Conservation (phyloP, 108 stramenopile species). For the Cyclostephanos tholiformis region DNA sequence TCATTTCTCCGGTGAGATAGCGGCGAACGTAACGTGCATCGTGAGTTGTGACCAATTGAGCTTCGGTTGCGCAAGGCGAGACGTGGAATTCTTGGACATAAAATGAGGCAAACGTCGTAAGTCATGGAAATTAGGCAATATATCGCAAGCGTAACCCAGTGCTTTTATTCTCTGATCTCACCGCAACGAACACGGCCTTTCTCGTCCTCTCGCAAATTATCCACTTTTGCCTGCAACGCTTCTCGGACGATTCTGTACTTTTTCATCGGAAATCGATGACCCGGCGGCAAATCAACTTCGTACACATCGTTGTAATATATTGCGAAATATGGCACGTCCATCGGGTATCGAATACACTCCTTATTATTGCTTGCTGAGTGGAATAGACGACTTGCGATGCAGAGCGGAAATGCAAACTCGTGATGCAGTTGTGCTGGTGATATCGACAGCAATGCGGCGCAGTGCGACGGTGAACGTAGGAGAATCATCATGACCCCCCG, state of each 20-base stretch:
- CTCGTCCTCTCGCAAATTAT: constrained; percentile 31
- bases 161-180: constrained; percentile 21
- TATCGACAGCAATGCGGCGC: not conserved
- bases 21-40: constrained; percentile 72
- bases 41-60: constrained; percentile 86
- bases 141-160: not conserved
- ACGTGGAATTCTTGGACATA: constrained; percentile 59
- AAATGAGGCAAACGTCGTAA: not conserved
- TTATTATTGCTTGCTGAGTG: not conserved
- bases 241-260: constrained; percentile 86
- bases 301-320: constrained; percentile 94
- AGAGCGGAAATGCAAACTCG: not conserved
- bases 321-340: constrained; percentile 53
- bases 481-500: not conserved
- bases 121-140: no score
- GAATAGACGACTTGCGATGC: constrained; percentile 3
- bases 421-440: not conserved
- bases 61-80: constrained; percentile 79
- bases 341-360: not conserved
- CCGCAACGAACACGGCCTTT: constrained; percentile 42
- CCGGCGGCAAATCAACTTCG: constrained; percentile 81
- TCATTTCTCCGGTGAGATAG: constrained; percentile 76
- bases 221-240: constrained; percentile 48
- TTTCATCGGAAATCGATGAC: constrained; percentile 93
- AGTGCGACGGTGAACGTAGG: not conserved